A percentile compares a stretch with the other conserved stretches of the same genome.
phyloP scores from a whole-genome alignment of 1,139 yeast species.

The Scheffersomyces titani region DNA sequence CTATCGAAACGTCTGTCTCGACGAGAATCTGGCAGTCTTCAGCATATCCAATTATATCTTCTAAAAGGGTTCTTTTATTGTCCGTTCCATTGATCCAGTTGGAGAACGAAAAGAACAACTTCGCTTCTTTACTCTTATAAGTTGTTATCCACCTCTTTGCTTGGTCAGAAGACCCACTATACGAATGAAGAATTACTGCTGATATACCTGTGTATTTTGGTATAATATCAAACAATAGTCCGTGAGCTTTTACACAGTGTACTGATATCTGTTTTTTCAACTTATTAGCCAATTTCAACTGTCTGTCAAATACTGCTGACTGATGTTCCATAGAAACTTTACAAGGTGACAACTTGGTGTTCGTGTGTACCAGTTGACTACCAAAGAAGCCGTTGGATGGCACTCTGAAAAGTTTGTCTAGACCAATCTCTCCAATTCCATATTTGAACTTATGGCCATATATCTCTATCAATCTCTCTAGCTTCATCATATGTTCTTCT shows the following conservation, averaged over 20 bases:
- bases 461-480: conserved; percentile 22
- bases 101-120: conserved; percentile 59
- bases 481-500: conserved; percentile 31
- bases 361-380: conserved; percentile 6
- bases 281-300: conserved; percentile 55
- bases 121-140: conserved; percentile 17
- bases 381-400: conserved; percentile 64
- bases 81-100: conserved; percentile 54
- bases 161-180: conserved; percentile 78
- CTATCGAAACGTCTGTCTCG: conserved; percentile 42
- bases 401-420: conserved; percentile 74
- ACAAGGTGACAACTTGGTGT: conserved; percentile 38
- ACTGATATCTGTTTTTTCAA: conserved; percentile 60
- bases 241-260: conserved; percentile 84
- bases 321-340: conserved; percentile 71
- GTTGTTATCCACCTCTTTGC: conserved; percentile 52
- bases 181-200: conserved; percentile 73
- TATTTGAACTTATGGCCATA: conserved; percentile 18
- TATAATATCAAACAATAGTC: conserved; percentile 52
- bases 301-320: conserved; percentile 45
- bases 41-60: conserved; percentile 23
- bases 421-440: conserved; percentile 86
- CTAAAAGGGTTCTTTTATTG: conserved; percentile 21
- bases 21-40: conserved; percentile 28
- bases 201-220: conserved; percentile 21